Evolutionary conservation across 805 yeast species (phyloP).

Genomic region (Saccharomycopsis sp.): DNA sequence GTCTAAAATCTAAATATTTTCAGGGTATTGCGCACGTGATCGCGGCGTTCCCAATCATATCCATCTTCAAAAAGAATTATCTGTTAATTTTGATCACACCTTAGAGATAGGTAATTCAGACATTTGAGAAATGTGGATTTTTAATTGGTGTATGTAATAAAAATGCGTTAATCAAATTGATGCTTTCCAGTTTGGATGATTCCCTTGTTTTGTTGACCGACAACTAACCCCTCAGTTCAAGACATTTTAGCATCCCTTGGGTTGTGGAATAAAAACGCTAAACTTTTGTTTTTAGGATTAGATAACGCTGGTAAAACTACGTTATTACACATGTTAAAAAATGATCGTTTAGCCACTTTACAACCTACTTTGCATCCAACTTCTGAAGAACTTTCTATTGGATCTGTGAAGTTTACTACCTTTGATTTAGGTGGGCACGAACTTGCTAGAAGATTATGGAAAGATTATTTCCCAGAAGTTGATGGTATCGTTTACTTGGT

Average conservation of each 20-base stretch:
- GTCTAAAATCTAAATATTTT: no score
- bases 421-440: conserved; percentile 98
- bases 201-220: background rate
- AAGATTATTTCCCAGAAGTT: conserved; percentile 98
- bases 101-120: no score
- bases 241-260: conserved; percentile 75
- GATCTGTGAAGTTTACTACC: conserved; percentile 93
- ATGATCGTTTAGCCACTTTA: conserved; percentile 94
- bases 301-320: conserved; percentile 99
- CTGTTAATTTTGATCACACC: conserved; percentile 3
- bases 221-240: conserved; percentile 36
- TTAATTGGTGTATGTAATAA: conserved; percentile 37
- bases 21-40: no score
- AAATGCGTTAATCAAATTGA: background rate
- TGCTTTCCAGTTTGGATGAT: no score
- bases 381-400: conserved; percentile 95
- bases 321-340: conserved; percentile 75
- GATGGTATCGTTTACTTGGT: conserved; percentile 94
- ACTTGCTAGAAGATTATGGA: conserved; percentile 99
- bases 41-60: no score
- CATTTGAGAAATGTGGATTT: conserved; percentile 34
- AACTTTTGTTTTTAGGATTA: conserved; percentile 88
- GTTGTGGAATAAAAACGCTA: conserved; percentile 91
- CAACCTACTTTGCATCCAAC: conserved; percentile 99
- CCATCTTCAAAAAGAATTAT: background rate